phyloP scores from a whole-genome alignment of 1,284 basidiomycete genomes.

The Cutaneotrichosporon sp. region DNA sequence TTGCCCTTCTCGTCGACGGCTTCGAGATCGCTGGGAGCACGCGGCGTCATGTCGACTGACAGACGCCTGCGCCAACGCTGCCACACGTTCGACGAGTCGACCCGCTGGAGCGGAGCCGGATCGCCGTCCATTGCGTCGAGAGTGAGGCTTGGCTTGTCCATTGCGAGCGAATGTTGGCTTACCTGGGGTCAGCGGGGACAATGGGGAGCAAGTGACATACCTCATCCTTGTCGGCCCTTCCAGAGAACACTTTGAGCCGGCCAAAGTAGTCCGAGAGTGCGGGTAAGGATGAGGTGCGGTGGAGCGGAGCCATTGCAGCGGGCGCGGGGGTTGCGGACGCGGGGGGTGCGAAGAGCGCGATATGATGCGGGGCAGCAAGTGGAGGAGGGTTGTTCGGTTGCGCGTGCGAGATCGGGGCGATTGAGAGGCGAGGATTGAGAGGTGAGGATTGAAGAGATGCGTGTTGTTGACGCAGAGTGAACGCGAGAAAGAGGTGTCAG shows the following conservation, averaged over 20 bases:
- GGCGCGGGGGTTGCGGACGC: neutral
- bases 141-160: neutral
- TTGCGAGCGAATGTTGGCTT: slow-evolving; percentile 16
- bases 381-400: neutral
- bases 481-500: slow-evolving; percentile 7
- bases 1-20: slow-evolving; percentile 7
- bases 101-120: neutral
- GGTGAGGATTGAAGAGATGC: neutral
- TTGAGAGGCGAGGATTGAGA: neutral
- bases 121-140: neutral
- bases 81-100: neutral
- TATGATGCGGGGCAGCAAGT: neutral
- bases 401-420: too few relatives aligned
- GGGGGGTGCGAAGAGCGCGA: too few relatives aligned
- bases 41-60: neutral
- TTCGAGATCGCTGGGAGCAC: neutral
- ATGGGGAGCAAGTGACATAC: slow-evolving; percentile 28
- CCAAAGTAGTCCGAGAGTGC: slow-evolving; percentile 44
- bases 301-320: slow-evolving; percentile 42
- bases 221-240: slow-evolving; percentile 51
- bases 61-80: neutral
- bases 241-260: slow-evolving; percentile 53
- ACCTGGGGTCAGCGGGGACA: slow-evolving; percentile 15
- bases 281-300: slow-evolving; percentile 49
- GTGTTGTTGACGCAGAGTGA: neutral